Conservation (phyloP, 2,329 filamentous ascomycete species). For the Trichoderma lentiforme region DNA sequence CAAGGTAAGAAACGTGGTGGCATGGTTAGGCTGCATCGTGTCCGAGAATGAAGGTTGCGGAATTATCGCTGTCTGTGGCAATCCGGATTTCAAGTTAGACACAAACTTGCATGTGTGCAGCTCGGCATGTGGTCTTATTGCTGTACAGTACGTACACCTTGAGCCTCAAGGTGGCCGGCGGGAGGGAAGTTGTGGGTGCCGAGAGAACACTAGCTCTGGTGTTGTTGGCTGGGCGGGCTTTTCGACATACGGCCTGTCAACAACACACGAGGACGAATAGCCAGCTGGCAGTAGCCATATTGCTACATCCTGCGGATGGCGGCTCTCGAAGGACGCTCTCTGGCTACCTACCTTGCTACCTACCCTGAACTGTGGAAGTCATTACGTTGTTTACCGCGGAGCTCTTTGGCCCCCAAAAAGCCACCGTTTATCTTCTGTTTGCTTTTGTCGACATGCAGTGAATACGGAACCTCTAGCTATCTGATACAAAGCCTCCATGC, state of each 20-base stretch:
- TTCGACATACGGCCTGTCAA: neutral
- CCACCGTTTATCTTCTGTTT: neutral
- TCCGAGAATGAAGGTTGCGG: neutral
- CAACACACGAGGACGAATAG: neutral
- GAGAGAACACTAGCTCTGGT: neutral
- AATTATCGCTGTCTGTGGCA: neutral
- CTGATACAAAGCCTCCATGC: neutral
- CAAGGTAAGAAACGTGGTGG: conserved; percentile 12
- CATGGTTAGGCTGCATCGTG: neutral
- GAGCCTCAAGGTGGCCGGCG: neutral
- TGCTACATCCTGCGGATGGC: neutral
- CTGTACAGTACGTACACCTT: neutral
- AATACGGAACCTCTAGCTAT: neutral
- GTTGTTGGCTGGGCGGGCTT: neutral
- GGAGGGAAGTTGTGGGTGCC: neutral
- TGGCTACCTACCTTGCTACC: neutral
- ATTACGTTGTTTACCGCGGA: neutral
- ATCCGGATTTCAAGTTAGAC: neutral
- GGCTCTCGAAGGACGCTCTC: neutral
- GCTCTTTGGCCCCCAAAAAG: neutral
- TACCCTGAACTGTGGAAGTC: neutral
- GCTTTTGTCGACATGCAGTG: neutral
- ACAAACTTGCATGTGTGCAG: neutral
- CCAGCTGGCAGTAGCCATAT: neutral
- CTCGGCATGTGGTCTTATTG: neutral